phyloP scores from a whole-genome alignment of 2,329 filamentous ascomycete genomes.

The Sporothrix globosa region DNA sequence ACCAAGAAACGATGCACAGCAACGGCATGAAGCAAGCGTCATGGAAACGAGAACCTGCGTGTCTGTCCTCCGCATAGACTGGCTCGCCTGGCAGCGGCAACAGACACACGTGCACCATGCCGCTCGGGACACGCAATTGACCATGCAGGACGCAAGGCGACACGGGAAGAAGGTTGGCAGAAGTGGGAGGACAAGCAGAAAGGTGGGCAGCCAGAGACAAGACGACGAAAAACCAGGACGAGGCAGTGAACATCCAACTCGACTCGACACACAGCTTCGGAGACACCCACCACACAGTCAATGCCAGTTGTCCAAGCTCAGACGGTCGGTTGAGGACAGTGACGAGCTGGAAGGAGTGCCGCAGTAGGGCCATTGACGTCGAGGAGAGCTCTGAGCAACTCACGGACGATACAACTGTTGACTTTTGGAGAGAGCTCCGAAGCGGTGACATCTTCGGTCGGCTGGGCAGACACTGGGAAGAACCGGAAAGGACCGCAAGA shows the following conservation, averaged over 20 bases:
- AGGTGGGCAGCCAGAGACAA: not conserved
- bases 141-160: not conserved
- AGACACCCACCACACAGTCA: not conserved
- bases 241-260: not conserved
- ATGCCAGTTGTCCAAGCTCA: not conserved
- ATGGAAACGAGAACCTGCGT: slow-evolving; percentile 13
- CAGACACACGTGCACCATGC: slow-evolving; percentile 1
- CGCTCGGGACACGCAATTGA: not conserved
- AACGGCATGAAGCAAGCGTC: not conserved
- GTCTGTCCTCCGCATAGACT: not conserved
- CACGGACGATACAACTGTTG: not conserved
- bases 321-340: not conserved
- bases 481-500: not conserved
- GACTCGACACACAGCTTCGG: not conserved
- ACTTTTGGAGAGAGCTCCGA: not conserved
- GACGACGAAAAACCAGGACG: not conserved
- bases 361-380: no score
- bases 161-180: slow-evolving; percentile 6
- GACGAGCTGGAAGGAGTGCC: not conserved
- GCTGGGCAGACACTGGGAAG: not conserved
- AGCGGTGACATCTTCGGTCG: not conserved
- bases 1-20: not conserved
- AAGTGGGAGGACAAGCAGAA: not conserved
- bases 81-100: not conserved
- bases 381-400: not conserved